Percentiles rank a stretch among this genome's conserved stretches.
Conservation (phyloP, 2,329 filamentous ascomycete species). For the Xylaria sp. region DNA sequence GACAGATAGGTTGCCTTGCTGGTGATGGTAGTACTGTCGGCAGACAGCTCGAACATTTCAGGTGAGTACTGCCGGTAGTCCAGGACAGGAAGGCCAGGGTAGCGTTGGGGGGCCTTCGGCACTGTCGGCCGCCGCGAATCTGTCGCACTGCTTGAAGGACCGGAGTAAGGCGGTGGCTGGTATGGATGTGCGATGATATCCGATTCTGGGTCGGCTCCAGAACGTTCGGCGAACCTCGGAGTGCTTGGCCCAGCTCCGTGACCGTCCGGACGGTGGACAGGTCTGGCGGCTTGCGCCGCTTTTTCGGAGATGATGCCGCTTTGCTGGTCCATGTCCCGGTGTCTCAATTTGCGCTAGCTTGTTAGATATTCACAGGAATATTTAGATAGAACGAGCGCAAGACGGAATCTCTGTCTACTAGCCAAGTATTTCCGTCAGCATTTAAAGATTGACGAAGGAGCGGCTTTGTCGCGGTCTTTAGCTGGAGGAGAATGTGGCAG, state of each 20-base stretch:
- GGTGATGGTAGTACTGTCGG: constrained; percentile 54
- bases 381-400: too few species aligned
- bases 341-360: too few species aligned
- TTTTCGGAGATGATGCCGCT: constrained; percentile 18
- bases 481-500: constrained; percentile 20
- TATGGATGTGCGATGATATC: constrained; percentile 1
- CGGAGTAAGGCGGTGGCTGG: constrained; percentile 40
- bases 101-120: constrained; percentile 43
- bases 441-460: neutral
- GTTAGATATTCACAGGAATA: too few species aligned
- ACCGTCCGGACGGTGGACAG: constrained; percentile 11
- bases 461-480: neutral
- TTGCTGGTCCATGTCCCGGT: constrained; percentile 15
- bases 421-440: neutral
- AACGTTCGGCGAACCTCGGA: constrained; percentile 1
- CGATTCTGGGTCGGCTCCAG: constrained; percentile 8
- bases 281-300: constrained; percentile 2
- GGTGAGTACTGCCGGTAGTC: constrained; percentile 61
- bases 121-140: constrained; percentile 23
- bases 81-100: constrained; percentile 54
- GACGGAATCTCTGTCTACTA: too few species aligned
- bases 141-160: constrained; percentile 32
- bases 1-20: constrained; percentile 57
- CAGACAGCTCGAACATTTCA: constrained; percentile 56
- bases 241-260: constrained; percentile 18